These are phyloP conservation scores for Alternaria rosae DNA, from an alignment of 2,329 filamentous ascomycete genomes.

Conservation along the genomic window DNA sequence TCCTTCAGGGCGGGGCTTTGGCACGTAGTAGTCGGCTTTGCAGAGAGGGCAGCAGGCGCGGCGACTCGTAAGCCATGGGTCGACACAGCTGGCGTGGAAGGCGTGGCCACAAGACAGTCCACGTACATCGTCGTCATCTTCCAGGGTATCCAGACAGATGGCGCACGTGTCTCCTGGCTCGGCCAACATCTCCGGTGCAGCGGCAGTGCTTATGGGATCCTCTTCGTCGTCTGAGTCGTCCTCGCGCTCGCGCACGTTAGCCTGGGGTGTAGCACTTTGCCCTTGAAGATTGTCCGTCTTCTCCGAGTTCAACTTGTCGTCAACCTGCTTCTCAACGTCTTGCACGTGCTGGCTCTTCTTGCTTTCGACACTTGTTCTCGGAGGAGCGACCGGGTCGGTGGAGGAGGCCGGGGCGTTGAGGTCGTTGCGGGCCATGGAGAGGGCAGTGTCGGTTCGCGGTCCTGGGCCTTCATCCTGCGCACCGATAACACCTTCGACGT, in stretches of 20 bases:
- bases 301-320: constrained; percentile 25
- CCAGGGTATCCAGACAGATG: constrained; percentile 92
- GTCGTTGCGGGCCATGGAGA: constrained; percentile 56
- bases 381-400: constrained; percentile 28
- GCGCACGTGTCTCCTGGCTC: constrained; percentile 92
- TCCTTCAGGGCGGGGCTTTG: constrained; percentile 79
- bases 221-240: constrained; percentile 74
- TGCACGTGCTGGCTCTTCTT: constrained; percentile 27
- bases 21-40: constrained; percentile 96
- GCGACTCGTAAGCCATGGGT: constrained; percentile 94
- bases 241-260: constrained; percentile 35
- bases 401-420: constrained; percentile 52
- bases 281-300: constrained; percentile 35
- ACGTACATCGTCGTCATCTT: constrained; percentile 94
- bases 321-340: constrained; percentile 27
- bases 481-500: constrained; percentile 61
- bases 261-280: constrained; percentile 24
- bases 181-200: constrained; percentile 80
- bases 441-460: constrained; percentile 46
- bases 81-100: constrained; percentile 94
- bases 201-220: constrained; percentile 79
- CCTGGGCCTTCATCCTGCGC: constrained; percentile 43
- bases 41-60: constrained; percentile 96
- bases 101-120: constrained; percentile 96
- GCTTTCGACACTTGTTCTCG: constrained; percentile 34